Percentiles rank a stretch among this genome's conserved stretches.
Evolutionary conservation across 331 rosid species (phyloP).

Genomic region (Acacia concinna): DNA sequence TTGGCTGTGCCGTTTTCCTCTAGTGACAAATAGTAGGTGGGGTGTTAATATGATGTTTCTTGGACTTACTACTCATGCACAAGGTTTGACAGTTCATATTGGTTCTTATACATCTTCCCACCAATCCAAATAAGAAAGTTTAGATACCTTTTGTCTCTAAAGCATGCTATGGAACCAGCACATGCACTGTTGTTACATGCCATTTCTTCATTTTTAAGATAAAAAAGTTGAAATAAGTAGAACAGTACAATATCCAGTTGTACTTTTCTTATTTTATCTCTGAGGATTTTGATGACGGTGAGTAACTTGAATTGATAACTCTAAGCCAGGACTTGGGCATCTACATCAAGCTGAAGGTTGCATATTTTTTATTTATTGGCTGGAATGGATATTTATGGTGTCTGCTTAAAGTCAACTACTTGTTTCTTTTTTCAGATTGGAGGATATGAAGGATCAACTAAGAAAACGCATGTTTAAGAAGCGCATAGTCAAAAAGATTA

Average conservation of each 20-base stretch:
- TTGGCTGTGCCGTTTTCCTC: too few species aligned
- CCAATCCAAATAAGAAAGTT: too few species aligned
- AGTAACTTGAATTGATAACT: slow-evolving; percentile 6
- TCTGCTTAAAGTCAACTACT: background rate
- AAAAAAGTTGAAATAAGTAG: too few species aligned
- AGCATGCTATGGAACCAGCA: too few species aligned
- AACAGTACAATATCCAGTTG: background rate
- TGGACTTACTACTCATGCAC: too few species aligned
- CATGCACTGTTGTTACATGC: too few species aligned
- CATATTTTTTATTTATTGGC: background rate
- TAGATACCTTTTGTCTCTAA: too few species aligned
- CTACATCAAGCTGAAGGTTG: slow-evolving; percentile 11
- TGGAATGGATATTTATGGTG: slow-evolving; percentile 3
- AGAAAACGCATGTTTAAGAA: slow-evolving; percentile 87
- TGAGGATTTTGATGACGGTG: background rate
- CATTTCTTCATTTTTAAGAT: too few species aligned
- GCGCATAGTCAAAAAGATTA: slow-evolving; percentile 67
- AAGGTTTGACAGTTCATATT: too few species aligned
- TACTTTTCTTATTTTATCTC: slow-evolving; percentile 15
- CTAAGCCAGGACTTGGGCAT: slow-evolving; percentile 13
- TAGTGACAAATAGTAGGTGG: too few species aligned
- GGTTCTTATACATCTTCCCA: too few species aligned
- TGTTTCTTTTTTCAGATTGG: slow-evolving; percentile 55
- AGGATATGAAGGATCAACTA: slow-evolving; percentile 87
- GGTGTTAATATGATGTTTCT: too few species aligned